Percentiles rank a stretch among this genome's conserved stretches.
phyloP scores from a whole-genome alignment of 2,329 filamentous ascomycete species.

The Fusarium sp. region DNA sequence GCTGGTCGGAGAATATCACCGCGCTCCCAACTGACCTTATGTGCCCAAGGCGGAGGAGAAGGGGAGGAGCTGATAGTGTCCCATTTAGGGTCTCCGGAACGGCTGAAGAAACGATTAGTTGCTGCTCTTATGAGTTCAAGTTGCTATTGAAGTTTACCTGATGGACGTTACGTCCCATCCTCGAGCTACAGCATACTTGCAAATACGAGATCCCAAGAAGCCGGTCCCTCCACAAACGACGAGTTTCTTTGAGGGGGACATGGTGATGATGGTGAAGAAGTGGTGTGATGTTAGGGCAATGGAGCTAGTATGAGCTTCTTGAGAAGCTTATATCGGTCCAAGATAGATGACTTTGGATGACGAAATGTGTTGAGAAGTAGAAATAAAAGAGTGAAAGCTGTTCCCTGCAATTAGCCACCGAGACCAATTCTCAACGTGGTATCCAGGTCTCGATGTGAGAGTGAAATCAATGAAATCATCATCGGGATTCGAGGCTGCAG shows the following conservation, averaged over 20 bases:
- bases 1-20: conserved; percentile 86
- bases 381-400: not conserved
- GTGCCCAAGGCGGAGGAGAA: conserved; percentile 80
- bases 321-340: not conserved
- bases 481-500: conserved; percentile 37
- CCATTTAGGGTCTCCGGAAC: conserved; percentile 91
- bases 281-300: conserved; percentile 33
- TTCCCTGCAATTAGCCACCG: conserved; percentile 24
- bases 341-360: not conserved
- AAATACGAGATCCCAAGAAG: conserved; percentile 89
- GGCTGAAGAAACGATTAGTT: conserved; percentile 61
- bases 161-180: conserved; percentile 95
- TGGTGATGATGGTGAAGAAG: conserved; percentile 47
- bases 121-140: not conserved
- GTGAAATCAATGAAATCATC: conserved; percentile 44
- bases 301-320: conserved; percentile 14
- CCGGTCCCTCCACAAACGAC: conserved; percentile 95
- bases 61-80: conserved; percentile 75
- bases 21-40: conserved; percentile 84
- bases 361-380: not conserved
- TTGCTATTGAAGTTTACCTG: conserved; percentile 65
- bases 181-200: conserved; percentile 83
- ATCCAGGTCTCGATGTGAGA: conserved; percentile 15
- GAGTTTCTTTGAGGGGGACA: conserved; percentile 75
- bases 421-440: conserved; percentile 3